A percentile compares a stretch with the other conserved stretches of the same genome.
These are phyloP conservation scores for Sclerotinia minor DNA, from an alignment of 2,329 filamentous ascomycete species.

Conservation along the genomic window DNA sequence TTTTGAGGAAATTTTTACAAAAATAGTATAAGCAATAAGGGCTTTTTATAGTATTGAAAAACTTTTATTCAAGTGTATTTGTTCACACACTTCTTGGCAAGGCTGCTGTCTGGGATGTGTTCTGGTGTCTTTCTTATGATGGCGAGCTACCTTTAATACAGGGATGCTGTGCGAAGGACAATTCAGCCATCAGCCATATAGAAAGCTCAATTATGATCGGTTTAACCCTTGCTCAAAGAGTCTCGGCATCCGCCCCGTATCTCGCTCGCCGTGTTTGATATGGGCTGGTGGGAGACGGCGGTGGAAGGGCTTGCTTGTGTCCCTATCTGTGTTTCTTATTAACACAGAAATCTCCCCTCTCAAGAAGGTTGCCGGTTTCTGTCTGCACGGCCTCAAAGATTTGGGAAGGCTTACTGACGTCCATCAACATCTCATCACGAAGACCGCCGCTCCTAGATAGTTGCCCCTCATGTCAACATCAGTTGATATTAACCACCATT, in stretches of 20 bases:
- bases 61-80: neutral
- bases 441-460: neutral
- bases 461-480: neutral
- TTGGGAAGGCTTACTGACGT: neutral
- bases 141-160: neutral
- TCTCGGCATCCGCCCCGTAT: conserved; percentile 12
- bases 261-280: neutral
- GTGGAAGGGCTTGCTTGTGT: neutral
- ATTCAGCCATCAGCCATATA: conserved; percentile 17
- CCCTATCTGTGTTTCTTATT: conserved; percentile 1
- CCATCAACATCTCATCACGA: neutral
- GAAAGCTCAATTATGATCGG: neutral
- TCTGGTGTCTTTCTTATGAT: neutral
- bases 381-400: neutral
- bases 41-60: neutral
- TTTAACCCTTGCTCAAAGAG: neutral
- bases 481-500: conserved; percentile 25
- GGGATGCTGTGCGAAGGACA: neutral
- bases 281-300: neutral
- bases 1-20: neutral
- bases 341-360: neutral
- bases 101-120: neutral
- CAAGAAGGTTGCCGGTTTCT: too few species aligned
- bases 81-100: neutral
- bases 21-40: conserved; percentile 1